Conservation (phyloP, 2,329 filamentous ascomycete species). For the Acrodontium crateriforme region DNA sequence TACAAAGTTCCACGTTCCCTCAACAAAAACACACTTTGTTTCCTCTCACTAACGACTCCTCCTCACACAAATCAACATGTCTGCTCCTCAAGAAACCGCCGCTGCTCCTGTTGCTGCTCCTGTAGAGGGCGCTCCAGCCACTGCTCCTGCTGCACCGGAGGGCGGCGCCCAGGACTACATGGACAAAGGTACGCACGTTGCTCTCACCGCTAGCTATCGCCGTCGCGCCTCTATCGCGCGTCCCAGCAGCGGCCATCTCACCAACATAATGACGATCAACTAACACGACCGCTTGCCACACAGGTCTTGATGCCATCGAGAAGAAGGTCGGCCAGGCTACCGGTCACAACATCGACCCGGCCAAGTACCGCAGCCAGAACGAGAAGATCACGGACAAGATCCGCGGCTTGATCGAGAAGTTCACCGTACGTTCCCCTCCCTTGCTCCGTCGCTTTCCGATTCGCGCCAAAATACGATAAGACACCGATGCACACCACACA, state of each 20-base stretch:
- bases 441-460: no score
- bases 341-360: constrained; percentile 7
- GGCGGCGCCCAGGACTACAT: constrained; percentile 2
- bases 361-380: constrained; percentile 8
- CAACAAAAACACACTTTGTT: no score
- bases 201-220: not conserved
- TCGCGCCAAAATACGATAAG: no score
- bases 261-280: not conserved
- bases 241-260: no score
- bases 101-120: no score
- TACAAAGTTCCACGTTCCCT: no score
- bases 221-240: not conserved
- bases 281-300: not conserved
- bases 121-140: no score
- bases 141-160: no score
- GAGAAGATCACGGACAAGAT: constrained; percentile 10
- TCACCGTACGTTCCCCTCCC: no score
- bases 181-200: no score
- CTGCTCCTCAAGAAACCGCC: not conserved
- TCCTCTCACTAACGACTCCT: no score
- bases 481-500: no score
- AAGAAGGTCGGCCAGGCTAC: constrained; percentile 5
- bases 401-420: constrained; percentile 8
- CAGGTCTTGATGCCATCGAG: constrained; percentile 5
- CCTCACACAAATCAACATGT: not conserved